Evolutionary conservation across 805 yeast genomes (phyloP).

Genomic region (Hemisphaericaspora nanyangensis): DNA sequence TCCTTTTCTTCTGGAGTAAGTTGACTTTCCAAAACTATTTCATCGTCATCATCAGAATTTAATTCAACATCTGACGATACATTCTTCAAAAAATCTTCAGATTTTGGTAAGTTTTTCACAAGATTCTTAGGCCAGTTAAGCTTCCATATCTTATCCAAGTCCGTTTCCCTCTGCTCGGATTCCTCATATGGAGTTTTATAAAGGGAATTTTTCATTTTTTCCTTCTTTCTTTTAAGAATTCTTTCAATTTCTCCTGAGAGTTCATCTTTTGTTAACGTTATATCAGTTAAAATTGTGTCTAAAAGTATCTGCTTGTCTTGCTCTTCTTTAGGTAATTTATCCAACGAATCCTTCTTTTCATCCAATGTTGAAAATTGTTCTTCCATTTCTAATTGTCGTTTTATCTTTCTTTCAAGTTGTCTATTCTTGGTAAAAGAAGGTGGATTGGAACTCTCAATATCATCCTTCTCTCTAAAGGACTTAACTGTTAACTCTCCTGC

Average conservation of each 20-base stretch:
- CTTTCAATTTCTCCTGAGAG: constrained; percentile 6
- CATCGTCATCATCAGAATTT: constrained; percentile 71
- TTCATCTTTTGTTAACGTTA: constrained; percentile 5
- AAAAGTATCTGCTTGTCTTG: constrained; percentile 6
- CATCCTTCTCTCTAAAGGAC: constrained; percentile 57
- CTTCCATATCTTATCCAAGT: constrained; percentile 19
- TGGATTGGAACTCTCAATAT: constrained; percentile 57
- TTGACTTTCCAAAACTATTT: constrained; percentile 60
- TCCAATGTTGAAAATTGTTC: constrained; percentile 5
- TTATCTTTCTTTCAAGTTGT: constrained; percentile 41
- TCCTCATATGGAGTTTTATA: constrained; percentile 29
- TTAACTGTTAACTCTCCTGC: constrained; percentile 71
- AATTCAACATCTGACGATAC: constrained; percentile 60
- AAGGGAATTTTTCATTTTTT: constrained; percentile 15
- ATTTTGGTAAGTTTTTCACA: constrained; percentile 50
- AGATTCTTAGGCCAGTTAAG: constrained; percentile 42
- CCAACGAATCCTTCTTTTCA: constrained; percentile 7
- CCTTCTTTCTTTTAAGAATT: constrained; percentile 11
- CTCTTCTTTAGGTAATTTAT: constrained; percentile 7
- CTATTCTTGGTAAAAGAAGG: constrained; percentile 76
- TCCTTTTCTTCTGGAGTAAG: constrained; percentile 66
- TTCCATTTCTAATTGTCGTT: constrained; percentile 23
- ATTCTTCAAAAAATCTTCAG: constrained; percentile 48
- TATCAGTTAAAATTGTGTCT: constrained; percentile 6
- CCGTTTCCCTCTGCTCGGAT: constrained; percentile 13